A percentile compares a stretch with the other conserved stretches of the same genome.
phyloP scores from a whole-genome alignment of 345 rosid genomes.

The Passiflora organensis region DNA sequence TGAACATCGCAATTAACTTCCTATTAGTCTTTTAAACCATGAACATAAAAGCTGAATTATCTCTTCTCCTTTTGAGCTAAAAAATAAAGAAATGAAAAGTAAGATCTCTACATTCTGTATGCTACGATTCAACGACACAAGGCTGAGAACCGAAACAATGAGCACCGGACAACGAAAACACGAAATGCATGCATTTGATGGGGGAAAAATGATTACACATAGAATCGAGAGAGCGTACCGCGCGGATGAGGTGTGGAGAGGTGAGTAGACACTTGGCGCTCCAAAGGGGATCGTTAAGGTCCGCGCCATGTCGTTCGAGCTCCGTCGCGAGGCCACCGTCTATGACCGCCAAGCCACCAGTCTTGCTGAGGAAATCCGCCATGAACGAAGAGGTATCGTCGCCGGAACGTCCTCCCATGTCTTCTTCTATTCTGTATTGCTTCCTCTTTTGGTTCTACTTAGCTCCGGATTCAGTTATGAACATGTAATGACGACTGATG shows the following conservation, averaged over 20 bases:
- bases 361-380: constrained; percentile 44
- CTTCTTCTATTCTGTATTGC: neutral
- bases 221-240: constrained; percentile 17
- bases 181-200: neutral
- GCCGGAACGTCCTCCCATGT: constrained; percentile 16
- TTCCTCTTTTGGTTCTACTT: neutral
- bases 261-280: constrained; percentile 76
- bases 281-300: constrained; percentile 83
- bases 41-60: too few relatives aligned
- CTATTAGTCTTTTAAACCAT: neutral
- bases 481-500: too few relatives aligned
- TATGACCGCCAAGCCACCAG: constrained; percentile 54
- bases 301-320: constrained; percentile 71
- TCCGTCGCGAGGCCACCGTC: constrained; percentile 87
- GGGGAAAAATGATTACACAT: neutral
- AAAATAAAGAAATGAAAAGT: too few relatives aligned
- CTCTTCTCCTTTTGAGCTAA: too few relatives aligned
- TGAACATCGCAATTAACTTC: neutral
- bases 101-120: too few relatives aligned
- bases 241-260: constrained; percentile 62
- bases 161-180: too few relatives aligned
- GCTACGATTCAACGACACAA: neutral
- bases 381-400: constrained; percentile 29
- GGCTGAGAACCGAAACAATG: too few relatives aligned
- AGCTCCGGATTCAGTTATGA: too few relatives aligned